These are phyloP conservation scores for Solanum bukasovii DNA, from an alignment of 257 asterid species.

Conservation along the genomic window DNA sequence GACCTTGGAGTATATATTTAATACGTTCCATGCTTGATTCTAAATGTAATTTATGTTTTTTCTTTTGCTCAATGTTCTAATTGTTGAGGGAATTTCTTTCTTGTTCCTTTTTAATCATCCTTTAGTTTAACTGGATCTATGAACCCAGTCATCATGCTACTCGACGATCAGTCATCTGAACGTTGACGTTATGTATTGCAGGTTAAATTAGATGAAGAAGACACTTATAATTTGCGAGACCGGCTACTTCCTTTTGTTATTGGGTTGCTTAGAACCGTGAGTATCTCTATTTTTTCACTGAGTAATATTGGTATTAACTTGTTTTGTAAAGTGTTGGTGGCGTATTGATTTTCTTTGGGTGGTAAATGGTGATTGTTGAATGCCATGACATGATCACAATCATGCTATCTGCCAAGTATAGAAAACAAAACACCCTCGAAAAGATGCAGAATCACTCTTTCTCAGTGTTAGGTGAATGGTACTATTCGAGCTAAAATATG, in stretches of 20 bases:
- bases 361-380: background rate
- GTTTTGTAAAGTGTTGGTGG: background rate
- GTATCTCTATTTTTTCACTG: constrained; percentile 7
- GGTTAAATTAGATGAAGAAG: constrained; percentile 78
- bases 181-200: constrained; percentile 21
- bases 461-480: background rate
- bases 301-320: background rate
- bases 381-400: background rate
- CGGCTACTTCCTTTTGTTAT: constrained; percentile 87
- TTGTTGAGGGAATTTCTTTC: background rate
- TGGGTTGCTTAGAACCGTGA: constrained; percentile 96
- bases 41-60: background rate
- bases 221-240: constrained; percentile 57
- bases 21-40: background rate
- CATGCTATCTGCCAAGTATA: background rate
- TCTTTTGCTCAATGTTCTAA: background rate
- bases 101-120: background rate
- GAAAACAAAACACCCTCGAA: background rate
- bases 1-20: background rate
- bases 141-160: background rate
- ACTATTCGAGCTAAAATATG: background rate
- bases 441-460: background rate
- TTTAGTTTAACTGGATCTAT: background rate
- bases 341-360: background rate
- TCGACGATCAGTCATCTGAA: background rate